Conservation (phyloP, 2,329 filamentous ascomycete species). For the Berkeleyomyces basicola region DNA sequence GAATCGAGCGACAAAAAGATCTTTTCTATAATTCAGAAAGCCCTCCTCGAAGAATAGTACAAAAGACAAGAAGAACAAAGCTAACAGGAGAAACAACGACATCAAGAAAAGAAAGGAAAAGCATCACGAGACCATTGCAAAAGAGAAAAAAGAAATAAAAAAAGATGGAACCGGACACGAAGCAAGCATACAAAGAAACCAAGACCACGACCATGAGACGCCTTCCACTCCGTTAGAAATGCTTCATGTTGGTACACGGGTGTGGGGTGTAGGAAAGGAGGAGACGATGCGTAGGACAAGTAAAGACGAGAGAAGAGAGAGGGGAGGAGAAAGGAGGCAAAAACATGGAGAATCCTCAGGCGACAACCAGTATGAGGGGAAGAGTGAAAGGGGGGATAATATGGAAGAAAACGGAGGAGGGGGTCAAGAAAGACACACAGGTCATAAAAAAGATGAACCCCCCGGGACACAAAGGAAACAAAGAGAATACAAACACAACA, state of each 20-base stretch:
- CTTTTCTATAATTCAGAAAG: neutral
- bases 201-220: neutral
- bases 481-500: slow-evolving; percentile 1
- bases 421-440: neutral
- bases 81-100: too few relatives aligned
- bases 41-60: neutral
- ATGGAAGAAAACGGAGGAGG: neutral
- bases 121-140: neutral
- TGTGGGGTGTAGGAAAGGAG: neutral
- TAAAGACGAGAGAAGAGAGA: neutral
- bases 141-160: neutral
- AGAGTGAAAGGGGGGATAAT: neutral
- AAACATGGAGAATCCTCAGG: neutral
- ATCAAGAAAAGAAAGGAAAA: neutral
- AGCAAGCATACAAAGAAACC: neutral
- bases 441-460: slow-evolving; percentile 1
- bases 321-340: neutral
- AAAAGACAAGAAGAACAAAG: neutral
- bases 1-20: neutral
- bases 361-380: neutral
- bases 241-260: neutral
- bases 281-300: neutral
- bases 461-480: neutral
- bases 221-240: neutral
- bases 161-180: neutral